Evolutionary conservation across 208 protist species (phyloP), one percentile per base, ranked within the genome.

Genomic region (Acanthamoeba culbertsoni): DNA sequence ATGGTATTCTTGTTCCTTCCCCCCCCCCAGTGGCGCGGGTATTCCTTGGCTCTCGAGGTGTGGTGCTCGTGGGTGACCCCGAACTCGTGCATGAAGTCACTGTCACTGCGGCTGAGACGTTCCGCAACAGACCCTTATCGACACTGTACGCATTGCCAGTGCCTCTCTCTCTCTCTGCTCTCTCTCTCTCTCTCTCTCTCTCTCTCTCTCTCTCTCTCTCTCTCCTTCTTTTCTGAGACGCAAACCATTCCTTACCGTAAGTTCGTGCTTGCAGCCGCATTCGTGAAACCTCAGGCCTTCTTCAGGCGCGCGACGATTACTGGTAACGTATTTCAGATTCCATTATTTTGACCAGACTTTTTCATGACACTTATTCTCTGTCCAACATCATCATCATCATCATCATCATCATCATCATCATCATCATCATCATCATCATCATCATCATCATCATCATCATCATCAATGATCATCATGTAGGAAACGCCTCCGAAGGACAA

Each of bases 11-110:
- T 63, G 20, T n/a, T 63, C 55, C 31, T n/a, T 63, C 55, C 23
- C 12, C 55, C 10, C 31, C 1, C 65, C 33, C 68, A 89, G 79
- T 89, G 26, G 23, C 35, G 6, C 82, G 82, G 1, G 40, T 68
- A 28, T 89, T 65, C 37, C 28, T 89, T 31, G 82, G 82, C 0
- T 7, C 23, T 23, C 28, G 37, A 2, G 26, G 14, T 37, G 0
- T 43, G 3, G 82, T 89, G 82, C 82, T 89, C 37, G 45, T 65
- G 82, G 35, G 53, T 35, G 82, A 89, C 2, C 82, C 82, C 31
- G 51, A 59, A 8, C 3, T 89, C 18, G 51, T 89, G 26, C 82
- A 89, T 53, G 82, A 89, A 33, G 46, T 68, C n/a, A 68, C 82
- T 31, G 82, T 89, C 35, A 68, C 45, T 8, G 82, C 31, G 4